Percentiles rank a stretch among this genome's conserved stretches.
Conservation (phyloP, 345 rosid species). For the Citrus trifoliata region DNA sequence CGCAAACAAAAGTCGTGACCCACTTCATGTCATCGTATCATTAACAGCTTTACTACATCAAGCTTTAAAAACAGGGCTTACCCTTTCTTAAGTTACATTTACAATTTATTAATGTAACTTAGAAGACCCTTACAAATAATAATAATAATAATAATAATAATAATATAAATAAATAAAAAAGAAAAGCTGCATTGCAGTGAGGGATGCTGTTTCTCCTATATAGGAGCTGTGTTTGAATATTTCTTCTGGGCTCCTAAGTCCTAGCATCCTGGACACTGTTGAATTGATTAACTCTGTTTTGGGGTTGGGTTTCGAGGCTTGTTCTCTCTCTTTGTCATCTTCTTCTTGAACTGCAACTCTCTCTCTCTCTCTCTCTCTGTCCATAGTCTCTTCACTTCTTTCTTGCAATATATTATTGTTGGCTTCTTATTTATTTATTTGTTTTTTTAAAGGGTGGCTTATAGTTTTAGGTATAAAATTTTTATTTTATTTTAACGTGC, state of each 20-base stretch:
- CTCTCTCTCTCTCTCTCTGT: neutral
- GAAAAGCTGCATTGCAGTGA: neutral
- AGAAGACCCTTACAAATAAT: too few relatives aligned
- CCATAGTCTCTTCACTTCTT: neutral
- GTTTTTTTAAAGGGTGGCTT: neutral
- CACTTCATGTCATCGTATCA: neutral
- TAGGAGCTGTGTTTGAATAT: neutral
- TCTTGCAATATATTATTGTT: neutral
- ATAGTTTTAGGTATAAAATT: too few relatives aligned
- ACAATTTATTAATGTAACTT: too few relatives aligned
- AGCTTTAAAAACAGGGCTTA: neutral
- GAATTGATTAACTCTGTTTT: neutral
- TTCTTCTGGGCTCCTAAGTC: neutral
- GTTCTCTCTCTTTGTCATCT: conserved; percentile 3
- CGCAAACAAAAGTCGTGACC: neutral
- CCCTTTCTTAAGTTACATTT: too few relatives aligned
- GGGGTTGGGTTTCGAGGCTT: neutral
- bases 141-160: too few relatives aligned
- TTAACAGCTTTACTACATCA: neutral
- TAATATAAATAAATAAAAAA: too few relatives aligned
- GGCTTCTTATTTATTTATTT: neutral
- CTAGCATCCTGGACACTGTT: conserved; percentile 9
- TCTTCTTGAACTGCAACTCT: neutral
- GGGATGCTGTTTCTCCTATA: neutral
- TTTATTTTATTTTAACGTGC: neutral